A percentile compares a stretch with the other conserved stretches of the same genome.
Evolutionary conservation across 2,329 filamentous ascomycete species (phyloP).

Genomic region (Aureobasidium zeae): DNA sequence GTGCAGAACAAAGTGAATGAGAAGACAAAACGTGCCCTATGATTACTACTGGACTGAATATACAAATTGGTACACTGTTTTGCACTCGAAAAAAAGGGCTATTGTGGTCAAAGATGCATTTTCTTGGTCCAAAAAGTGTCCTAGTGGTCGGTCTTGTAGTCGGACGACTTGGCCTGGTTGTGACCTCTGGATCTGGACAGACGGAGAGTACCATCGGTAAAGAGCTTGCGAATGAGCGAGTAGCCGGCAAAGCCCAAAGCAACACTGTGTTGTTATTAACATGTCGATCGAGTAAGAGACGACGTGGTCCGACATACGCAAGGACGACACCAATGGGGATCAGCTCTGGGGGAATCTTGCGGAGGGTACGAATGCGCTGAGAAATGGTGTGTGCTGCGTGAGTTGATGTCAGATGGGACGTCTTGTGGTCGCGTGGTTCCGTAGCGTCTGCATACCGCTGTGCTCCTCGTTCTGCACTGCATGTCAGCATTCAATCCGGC

Average conservation of each 20-base stretch:
- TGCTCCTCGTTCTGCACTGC: conserved; percentile 52
- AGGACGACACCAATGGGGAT: conserved; percentile 88
- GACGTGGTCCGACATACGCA: conserved; percentile 50
- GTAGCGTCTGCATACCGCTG: conserved; percentile 47
- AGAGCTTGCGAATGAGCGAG: conserved; percentile 72
- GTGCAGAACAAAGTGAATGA: background rate
- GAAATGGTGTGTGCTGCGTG: conserved; percentile 83
- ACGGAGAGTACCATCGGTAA: conserved; percentile 84
- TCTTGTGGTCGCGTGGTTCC: background rate
- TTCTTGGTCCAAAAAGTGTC: conserved; percentile 2
- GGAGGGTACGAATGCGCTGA: conserved; percentile 82
- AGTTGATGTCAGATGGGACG: background rate
- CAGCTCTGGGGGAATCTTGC: conserved; percentile 87
- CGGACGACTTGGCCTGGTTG: conserved; percentile 17
- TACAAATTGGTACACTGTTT: conserved; percentile 1
- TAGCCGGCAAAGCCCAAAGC: conserved; percentile 72
- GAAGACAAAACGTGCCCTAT: background rate
- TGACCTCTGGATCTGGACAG: conserved; percentile 18
- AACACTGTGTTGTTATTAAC: conserved; percentile 35
- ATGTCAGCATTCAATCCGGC: background rate
- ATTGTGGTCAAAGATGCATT: conserved; percentile 4
- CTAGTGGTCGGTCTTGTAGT: conserved; percentile 17
- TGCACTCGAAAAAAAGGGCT: background rate
- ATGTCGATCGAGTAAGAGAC: conserved; percentile 8
- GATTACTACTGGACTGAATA: background rate